Evolutionary conservation across 2,329 filamentous ascomycete species (phyloP).

Genomic region (Pleurostoma richardsiae): DNA sequence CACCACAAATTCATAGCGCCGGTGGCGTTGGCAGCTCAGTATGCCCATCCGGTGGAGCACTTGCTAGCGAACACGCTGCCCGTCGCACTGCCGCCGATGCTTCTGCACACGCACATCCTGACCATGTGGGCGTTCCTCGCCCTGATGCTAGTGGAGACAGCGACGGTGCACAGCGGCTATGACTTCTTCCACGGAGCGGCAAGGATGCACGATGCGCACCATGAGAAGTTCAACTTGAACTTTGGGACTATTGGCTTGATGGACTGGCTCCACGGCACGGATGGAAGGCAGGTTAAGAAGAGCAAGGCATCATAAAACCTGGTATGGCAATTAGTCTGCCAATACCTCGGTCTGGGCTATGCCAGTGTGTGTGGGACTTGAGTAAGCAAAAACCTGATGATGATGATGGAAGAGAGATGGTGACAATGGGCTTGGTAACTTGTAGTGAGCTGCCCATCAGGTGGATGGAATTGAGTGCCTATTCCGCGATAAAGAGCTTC

Average conservation of each 20-base stretch:
- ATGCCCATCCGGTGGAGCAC: conserved; percentile 53
- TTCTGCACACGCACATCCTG: conserved; percentile 42
- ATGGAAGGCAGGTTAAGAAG: neutral
- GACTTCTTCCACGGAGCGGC: conserved; percentile 45
- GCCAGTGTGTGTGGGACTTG: no score
- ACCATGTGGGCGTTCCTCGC: conserved; percentile 46
- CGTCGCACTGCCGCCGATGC: conserved; percentile 40
- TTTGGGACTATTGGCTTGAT: conserved; percentile 47
- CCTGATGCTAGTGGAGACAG: conserved; percentile 44
- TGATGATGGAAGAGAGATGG: no score
- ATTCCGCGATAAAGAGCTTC: no score
- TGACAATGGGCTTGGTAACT: no score
- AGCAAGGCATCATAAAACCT: no score
- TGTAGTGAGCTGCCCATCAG: no score
- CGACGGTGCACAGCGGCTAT: conserved; percentile 52
- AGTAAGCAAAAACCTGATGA: no score
- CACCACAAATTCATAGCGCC: conserved; percentile 54
- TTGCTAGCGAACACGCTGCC: conserved; percentile 48
- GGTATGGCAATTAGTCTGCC: no score
- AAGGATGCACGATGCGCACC: conserved; percentile 49
- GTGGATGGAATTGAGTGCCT: no score
- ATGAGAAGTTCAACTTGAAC: conserved; percentile 50
- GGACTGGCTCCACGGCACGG: conserved; percentile 51
- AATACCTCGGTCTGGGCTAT: no score
- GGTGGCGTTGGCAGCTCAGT: conserved; percentile 49